Conservation (phyloP, 129 eudicot genomes). For the carrot (Daucus carota) region DNA sequence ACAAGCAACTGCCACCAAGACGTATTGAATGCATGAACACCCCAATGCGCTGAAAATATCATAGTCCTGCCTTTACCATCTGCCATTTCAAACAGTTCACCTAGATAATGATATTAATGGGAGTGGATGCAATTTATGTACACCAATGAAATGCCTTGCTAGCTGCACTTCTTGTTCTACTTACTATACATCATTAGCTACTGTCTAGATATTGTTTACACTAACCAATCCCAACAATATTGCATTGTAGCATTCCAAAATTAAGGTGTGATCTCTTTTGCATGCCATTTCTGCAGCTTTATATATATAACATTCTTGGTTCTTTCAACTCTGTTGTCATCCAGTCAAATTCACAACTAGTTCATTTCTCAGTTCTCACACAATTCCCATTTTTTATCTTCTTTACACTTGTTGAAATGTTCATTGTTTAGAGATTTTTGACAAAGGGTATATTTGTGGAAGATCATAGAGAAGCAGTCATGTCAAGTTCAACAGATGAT, state of each 20-base stretch:
- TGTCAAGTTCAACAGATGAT: constrained; percentile 25
- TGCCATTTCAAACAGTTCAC: not conserved
- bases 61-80: not conserved
- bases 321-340: not conserved
- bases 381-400: constrained; percentile 40
- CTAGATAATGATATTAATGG: constrained; percentile 7
- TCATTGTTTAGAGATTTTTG: not conserved
- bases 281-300: not conserved
- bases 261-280: constrained; percentile 9
- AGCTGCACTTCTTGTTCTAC: not conserved
- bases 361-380: constrained; percentile 26
- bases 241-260: not conserved
- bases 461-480: not conserved
- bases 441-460: not conserved
- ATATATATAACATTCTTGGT: not conserved
- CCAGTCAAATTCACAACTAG: constrained; percentile 26
- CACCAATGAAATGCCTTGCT: not conserved
- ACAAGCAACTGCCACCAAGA: constrained; percentile 27
- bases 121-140: constrained; percentile 15
- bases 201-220: not conserved
- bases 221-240: not conserved
- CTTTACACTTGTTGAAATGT: not conserved
- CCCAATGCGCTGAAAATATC: constrained; percentile 6
- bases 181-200: not conserved
- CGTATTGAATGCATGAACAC: constrained; percentile 20